These are phyloP conservation scores for Strobilomyces echinocephalus DNA, from an alignment of 768 basidiomycete genomes.

Conservation along the genomic window DNA sequence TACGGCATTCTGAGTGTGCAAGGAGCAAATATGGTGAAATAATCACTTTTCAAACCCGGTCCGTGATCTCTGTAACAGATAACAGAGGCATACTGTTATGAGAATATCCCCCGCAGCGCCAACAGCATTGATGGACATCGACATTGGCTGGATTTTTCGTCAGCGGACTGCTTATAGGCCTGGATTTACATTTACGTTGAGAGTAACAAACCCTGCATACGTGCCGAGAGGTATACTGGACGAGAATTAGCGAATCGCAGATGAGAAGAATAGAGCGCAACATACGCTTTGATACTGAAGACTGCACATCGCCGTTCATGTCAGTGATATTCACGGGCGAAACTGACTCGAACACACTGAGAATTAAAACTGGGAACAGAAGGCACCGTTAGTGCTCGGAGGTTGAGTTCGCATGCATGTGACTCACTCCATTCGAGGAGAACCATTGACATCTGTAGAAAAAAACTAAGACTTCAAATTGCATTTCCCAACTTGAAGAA, in stretches of 20 bases:
- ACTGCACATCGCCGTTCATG: not conserved
- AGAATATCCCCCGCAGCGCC: slow-evolving; percentile 45
- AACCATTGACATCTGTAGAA: slow-evolving; percentile 27
- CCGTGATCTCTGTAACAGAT: slow-evolving; percentile 42
- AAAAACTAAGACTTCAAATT: not conserved
- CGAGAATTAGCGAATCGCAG: slow-evolving; percentile 10
- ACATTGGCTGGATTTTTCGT: not conserved
- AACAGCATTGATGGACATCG: slow-evolving; percentile 35
- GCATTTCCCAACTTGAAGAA: not conserved
- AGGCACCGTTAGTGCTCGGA: slow-evolving; percentile 1
- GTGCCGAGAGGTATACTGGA: slow-evolving; percentile 32
- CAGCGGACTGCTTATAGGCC: not conserved
- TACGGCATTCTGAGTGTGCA: not conserved
- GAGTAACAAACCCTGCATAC: not conserved
- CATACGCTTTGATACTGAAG: slow-evolving; percentile 1
- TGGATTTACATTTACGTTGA: not conserved
- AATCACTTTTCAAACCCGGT: slow-evolving; percentile 45
- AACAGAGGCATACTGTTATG: slow-evolving; percentile 44
- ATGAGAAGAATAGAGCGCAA: not conserved
- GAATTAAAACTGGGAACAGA: slow-evolving; percentile 21
- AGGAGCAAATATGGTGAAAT: not conserved
- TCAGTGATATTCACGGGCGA: not conserved
- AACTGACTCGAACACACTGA: slow-evolving; percentile 28
- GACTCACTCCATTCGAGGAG: slow-evolving; percentile 37
- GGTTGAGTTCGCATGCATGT: not conserved